phyloP scores from a whole-genome alignment of 805 yeast genomes.

The Ogataea parapolymorpha region DNA sequence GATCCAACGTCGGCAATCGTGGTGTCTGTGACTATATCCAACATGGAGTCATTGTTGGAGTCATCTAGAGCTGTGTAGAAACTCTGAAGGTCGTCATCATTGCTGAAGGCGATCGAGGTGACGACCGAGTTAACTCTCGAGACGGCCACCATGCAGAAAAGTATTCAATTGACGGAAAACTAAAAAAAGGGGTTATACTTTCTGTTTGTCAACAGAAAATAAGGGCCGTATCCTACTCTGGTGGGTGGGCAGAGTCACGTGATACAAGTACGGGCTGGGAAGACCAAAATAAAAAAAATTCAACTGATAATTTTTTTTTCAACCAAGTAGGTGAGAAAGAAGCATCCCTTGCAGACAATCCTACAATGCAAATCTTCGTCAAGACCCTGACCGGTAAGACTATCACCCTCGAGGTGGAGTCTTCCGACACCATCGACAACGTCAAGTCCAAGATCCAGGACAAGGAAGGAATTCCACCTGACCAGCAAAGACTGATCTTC shows the following conservation, averaged over 20 bases:
- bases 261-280: constrained; percentile 3
- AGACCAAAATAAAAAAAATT: constrained; percentile 3
- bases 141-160: constrained; percentile 2
- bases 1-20: constrained; percentile 7
- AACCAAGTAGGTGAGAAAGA: constrained; percentile 34
- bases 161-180: not conserved
- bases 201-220: constrained; percentile 1
- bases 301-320: constrained; percentile 2
- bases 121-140: not conserved
- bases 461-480: constrained; percentile 99
- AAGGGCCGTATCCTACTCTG: not conserved
- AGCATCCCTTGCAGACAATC: constrained; percentile 38
- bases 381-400: constrained; percentile 88
- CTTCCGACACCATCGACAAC: constrained; percentile 97
- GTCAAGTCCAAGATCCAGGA: constrained; percentile 98
- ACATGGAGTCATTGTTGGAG: not conserved
- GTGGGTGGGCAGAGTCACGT: constrained; percentile 5
- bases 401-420: constrained; percentile 98
- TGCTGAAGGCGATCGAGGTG: not conserved
- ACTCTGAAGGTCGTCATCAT: constrained; percentile 8
- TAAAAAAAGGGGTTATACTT: constrained; percentile 2
- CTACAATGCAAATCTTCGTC: constrained; percentile 67
- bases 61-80: constrained; percentile 9
- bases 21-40: constrained; percentile 8
- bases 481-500: constrained; percentile 98